Percentiles rank a stretch among this genome's conserved stretches.
Conservation (phyloP, 441 rosid genomes). For the Bruguiera hainesii region DNA sequence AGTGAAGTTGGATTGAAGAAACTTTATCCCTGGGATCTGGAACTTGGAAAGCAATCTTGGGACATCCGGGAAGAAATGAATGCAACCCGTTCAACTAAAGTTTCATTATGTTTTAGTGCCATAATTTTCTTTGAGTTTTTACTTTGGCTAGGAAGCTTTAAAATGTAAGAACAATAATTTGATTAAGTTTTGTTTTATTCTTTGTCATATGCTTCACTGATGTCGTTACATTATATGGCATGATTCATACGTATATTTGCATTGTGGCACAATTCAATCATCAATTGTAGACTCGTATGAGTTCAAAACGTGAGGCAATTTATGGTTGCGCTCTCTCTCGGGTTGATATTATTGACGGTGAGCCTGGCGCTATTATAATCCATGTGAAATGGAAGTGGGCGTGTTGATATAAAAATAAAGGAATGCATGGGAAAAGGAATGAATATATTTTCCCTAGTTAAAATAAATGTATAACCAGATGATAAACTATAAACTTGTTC, state of each 20-base stretch:
- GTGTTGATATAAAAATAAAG: too few relatives aligned
- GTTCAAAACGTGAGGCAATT: too few relatives aligned
- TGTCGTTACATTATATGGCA: slow-evolving; percentile 12
- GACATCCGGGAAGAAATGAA: not conserved
- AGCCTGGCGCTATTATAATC: too few relatives aligned
- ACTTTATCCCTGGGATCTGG: not conserved
- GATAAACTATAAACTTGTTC: too few relatives aligned
- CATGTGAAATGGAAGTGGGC: too few relatives aligned
- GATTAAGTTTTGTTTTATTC: slow-evolving; percentile 25
- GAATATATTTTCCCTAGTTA: too few relatives aligned
- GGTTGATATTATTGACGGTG: too few relatives aligned
- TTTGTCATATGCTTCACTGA: slow-evolving; percentile 10
- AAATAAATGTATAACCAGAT: too few relatives aligned
- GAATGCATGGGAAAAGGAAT: too few relatives aligned
- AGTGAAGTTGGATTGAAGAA: not conserved
- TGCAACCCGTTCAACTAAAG: not conserved
- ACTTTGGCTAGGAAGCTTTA: slow-evolving; percentile 25
- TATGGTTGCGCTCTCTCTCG: too few relatives aligned
- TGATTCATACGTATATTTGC: not conserved
- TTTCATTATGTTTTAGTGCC: slow-evolving; percentile 9
- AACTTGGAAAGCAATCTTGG: not conserved
- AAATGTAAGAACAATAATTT: slow-evolving; percentile 35
- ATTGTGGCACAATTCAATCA: not conserved
- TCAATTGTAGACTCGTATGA: not conserved
- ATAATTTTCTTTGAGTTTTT: slow-evolving; percentile 13